phyloP scores from a whole-genome alignment of 1,139 yeast species.

The Yamadazyma buinensis region DNA sequence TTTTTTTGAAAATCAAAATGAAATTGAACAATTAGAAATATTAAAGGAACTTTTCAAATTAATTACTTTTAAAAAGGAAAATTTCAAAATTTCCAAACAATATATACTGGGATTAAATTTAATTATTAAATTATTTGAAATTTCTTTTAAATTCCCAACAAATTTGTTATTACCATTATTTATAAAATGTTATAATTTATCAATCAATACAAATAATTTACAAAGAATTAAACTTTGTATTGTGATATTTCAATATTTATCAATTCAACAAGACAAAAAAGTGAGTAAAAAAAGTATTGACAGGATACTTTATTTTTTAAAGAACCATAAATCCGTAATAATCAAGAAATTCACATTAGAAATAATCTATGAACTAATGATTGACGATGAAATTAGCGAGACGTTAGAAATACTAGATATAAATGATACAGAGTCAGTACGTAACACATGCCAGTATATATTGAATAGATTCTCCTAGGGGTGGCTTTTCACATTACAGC shows the following conservation, averaged over 20 bases:
- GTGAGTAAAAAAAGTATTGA: slow-evolving; percentile 15
- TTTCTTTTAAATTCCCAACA: slow-evolving; percentile 17
- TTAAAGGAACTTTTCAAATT: slow-evolving; percentile 14
- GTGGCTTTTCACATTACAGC: background rate
- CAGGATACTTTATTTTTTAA: slow-evolving; percentile 28
- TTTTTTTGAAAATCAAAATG: slow-evolving; percentile 22
- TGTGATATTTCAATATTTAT: slow-evolving; percentile 33
- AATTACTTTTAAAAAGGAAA: slow-evolving; percentile 13
- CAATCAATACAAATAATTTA: slow-evolving; percentile 41
- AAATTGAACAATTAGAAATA: background rate
- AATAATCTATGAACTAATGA: slow-evolving; percentile 9
- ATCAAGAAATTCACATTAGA: slow-evolving; percentile 24
- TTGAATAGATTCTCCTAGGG: slow-evolving; percentile 5
- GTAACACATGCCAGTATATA: slow-evolving; percentile 4
- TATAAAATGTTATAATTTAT: slow-evolving; percentile 55
- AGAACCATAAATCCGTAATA: slow-evolving; percentile 25
- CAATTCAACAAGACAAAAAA: slow-evolving; percentile 8
- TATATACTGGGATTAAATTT: slow-evolving; percentile 18
- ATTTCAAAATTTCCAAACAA: slow-evolving; percentile 10
- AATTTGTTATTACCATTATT: slow-evolving; percentile 42
- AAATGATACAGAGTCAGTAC: background rate
- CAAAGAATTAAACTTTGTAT: slow-evolving; percentile 31
- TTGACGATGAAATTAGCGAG: slow-evolving; percentile 5
- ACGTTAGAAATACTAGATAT: slow-evolving; percentile 8
- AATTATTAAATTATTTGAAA: slow-evolving; percentile 38